Evolutionary conservation across 306 rosid species (phyloP).

Genomic region (Citrullus mucosospermus): DNA sequence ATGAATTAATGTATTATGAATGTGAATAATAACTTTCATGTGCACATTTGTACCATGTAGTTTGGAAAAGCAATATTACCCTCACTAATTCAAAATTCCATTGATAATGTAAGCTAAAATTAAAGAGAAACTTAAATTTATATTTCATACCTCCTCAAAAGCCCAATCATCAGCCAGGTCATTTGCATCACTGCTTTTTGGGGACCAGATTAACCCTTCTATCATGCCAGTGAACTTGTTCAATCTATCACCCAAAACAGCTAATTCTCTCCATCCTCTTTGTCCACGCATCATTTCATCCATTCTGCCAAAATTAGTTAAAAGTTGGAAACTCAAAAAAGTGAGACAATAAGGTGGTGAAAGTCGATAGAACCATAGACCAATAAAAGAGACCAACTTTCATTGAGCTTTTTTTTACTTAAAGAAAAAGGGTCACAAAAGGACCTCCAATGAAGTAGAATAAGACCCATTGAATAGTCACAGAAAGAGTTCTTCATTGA

Average conservation of each 20-base stretch:
- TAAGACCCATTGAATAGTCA: no score
- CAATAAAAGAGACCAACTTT: background rate
- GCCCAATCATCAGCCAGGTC: slow-evolving; percentile 69
- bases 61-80: background rate
- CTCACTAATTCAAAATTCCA: background rate
- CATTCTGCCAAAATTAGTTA: slow-evolving; percentile 46
- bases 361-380: background rate
- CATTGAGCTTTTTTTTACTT: no score
- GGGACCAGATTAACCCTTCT: slow-evolving; percentile 96
- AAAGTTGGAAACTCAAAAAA: background rate
- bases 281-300: slow-evolving; percentile 99
- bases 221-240: slow-evolving; percentile 92
- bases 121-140: background rate
- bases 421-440: no score
- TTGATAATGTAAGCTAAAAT: background rate
- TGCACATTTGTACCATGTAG: background rate
- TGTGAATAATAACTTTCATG: no score
- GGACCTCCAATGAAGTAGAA: no score
- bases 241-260: slow-evolving; percentile 81
- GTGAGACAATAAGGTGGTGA: background rate
- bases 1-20: background rate
- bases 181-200: slow-evolving; percentile 48
- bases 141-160: slow-evolving; percentile 70
- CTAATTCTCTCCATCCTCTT: slow-evolving; percentile 97
- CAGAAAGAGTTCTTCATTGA: no score